phyloP scores from a whole-genome alignment of 83 land plant genomes.

The Thuja plicata region DNA sequence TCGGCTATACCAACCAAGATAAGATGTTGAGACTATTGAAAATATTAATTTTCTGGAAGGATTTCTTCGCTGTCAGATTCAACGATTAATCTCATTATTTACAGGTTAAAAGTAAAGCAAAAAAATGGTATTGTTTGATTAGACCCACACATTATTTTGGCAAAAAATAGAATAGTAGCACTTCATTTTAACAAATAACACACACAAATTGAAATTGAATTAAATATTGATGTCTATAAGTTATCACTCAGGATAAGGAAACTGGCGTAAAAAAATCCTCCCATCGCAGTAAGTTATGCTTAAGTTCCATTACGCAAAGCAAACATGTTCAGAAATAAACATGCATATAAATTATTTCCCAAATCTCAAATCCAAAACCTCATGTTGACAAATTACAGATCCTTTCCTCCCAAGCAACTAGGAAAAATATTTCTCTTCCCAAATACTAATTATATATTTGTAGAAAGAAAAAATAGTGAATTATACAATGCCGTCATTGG shows the following conservation, averaged over 20 bases:
- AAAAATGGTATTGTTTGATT: not conserved
- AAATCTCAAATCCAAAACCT: not conserved
- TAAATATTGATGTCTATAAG: no score
- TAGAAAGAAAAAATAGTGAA: not conserved
- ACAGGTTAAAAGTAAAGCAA: not conserved
- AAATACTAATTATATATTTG: not conserved
- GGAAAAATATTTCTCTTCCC: not conserved
- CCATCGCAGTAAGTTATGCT: no score
- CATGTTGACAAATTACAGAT: not conserved
- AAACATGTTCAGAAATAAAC: conserved; percentile 37
- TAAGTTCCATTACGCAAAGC: no score
- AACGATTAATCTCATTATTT: conserved; percentile 4
- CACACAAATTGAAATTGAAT: not conserved
- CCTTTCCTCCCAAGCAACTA: not conserved
- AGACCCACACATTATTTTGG: not conserved
- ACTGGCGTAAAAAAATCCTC: no score
- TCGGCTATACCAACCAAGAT: conserved; percentile 4
- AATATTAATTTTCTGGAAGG: not conserved
- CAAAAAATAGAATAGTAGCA: not conserved
- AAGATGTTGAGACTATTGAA: not conserved
- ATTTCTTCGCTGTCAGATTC: not conserved
- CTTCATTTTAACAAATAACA: not conserved
- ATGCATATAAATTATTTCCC: not conserved
- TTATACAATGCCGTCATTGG: conserved; percentile 65
- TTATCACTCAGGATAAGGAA: not conserved